A percentile compares a stretch with the other conserved stretches of the same genome.
Conservation (phyloP, 129 eudicot species). For the Tagetes patula region DNA sequence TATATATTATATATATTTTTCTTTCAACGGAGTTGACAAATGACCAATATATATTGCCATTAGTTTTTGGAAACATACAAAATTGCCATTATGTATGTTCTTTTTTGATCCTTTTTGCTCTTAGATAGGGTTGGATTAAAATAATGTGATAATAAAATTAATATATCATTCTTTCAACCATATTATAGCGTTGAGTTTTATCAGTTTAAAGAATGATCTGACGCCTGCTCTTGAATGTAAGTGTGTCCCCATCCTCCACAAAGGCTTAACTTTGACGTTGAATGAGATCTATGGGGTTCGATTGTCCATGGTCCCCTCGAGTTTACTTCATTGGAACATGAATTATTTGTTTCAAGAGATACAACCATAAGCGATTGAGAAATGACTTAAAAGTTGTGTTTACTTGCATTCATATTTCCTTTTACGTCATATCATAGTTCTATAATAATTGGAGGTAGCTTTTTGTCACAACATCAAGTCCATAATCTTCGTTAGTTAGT, state of each 20-base stretch:
- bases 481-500: neutral
- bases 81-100: too few species aligned
- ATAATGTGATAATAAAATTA: neutral
- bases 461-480: neutral
- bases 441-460: neutral
- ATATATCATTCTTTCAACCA: neutral
- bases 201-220: neutral
- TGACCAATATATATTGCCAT: too few species aligned
- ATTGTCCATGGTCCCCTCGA: too few species aligned
- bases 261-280: neutral
- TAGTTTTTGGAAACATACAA: too few species aligned
- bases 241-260: neutral
- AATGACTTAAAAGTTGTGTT: neutral
- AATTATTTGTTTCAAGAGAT: too few species aligned
- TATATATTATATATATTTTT: neutral
- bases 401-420: neutral
- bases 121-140: neutral
- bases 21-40: neutral
- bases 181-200: too few species aligned
- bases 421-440: neutral
- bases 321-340: too few species aligned
- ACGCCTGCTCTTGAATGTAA: neutral
- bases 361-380: too few species aligned
- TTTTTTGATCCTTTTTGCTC: too few species aligned
- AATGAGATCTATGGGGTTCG: too few species aligned